Evolutionary conservation across 2,329 filamentous ascomycete species (phyloP).

Genomic region (Arachnopeziza araneosa): DNA sequence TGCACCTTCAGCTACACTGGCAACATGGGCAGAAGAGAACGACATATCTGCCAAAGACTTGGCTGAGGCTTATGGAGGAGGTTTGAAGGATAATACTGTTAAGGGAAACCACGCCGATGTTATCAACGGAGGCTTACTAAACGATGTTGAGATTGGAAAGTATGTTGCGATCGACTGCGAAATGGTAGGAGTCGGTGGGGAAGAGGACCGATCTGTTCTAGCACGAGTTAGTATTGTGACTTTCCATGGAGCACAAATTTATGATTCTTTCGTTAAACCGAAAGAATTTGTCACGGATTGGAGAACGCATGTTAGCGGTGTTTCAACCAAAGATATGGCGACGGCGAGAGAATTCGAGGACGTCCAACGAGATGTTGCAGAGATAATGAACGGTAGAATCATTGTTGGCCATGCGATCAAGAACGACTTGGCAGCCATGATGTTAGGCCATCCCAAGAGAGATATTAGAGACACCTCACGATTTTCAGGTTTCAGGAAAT

Average conservation of each 20-base stretch:
- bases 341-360: slow-evolving; percentile 65
- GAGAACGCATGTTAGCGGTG: slow-evolving; percentile 80
- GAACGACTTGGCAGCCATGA: slow-evolving; percentile 69
- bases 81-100: slow-evolving; percentile 44
- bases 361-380: slow-evolving; percentile 67
- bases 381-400: slow-evolving; percentile 63
- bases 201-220: slow-evolving; percentile 65
- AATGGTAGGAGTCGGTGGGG: slow-evolving; percentile 85
- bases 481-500: slow-evolving; percentile 67
- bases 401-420: slow-evolving; percentile 79
- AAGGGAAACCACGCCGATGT: slow-evolving; percentile 41
- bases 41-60: slow-evolving; percentile 55
- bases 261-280: slow-evolving; percentile 86
- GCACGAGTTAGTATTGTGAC: slow-evolving; percentile 89
- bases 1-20: slow-evolving; percentile 44
- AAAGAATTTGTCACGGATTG: slow-evolving; percentile 80
- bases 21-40: slow-evolving; percentile 56
- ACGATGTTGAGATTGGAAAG: slow-evolving; percentile 69
- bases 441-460: slow-evolving; percentile 69
- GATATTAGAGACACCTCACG: slow-evolving; percentile 83
- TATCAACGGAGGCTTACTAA: slow-evolving; percentile 58
- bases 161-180: slow-evolving; percentile 95
- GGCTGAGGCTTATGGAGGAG: slow-evolving; percentile 56
- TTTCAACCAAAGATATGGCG: slow-evolving; percentile 67
- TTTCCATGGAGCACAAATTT: slow-evolving; percentile 86